phyloP scores from a whole-genome alignment of 2,329 filamentous ascomycete species.

The Metarhizium robertsii region DNA sequence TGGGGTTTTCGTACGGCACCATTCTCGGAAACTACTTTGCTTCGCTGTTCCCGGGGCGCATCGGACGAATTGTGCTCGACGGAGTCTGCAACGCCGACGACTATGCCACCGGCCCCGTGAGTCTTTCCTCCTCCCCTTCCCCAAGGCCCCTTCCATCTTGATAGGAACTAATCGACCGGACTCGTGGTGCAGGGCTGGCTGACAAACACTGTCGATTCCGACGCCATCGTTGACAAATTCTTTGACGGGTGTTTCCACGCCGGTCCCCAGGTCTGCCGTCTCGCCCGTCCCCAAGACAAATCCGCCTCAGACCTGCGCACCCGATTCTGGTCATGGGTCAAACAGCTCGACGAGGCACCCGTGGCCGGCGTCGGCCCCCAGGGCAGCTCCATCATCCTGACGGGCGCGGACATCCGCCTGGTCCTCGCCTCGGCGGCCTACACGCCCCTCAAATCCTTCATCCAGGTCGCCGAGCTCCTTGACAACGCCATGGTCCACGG shows the following conservation, averaged over 20 bases:
- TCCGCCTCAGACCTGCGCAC: conserved; percentile 16
- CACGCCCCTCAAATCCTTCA: conserved; percentile 13
- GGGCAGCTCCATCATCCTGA: conserved; percentile 18
- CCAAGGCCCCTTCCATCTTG: neutral
- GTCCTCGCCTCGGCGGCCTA: conserved; percentile 22
- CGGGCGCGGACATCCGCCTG: conserved; percentile 19
- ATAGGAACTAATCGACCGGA: neutral
- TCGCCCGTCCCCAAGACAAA: conserved; percentile 16
- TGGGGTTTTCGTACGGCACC: conserved; percentile 38
- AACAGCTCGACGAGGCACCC: conserved; percentile 13
- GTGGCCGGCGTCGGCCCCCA: conserved; percentile 7
- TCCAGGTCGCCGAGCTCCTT: conserved; percentile 6
- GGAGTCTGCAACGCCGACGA: conserved; percentile 27
- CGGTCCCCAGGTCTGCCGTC: conserved; percentile 17
- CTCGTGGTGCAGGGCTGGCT: conserved; percentile 19
- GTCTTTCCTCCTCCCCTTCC: conserved; percentile 5
- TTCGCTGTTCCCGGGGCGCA: conserved; percentile 23
- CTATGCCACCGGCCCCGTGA: conserved; percentile 21
- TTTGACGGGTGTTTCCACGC: conserved; percentile 25
- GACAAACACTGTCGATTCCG: conserved; percentile 26
- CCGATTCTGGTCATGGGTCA: conserved; percentile 17
- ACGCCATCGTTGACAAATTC: conserved; percentile 23
- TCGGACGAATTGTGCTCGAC: conserved; percentile 33
- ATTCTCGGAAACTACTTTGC: conserved; percentile 25
- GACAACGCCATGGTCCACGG: conserved; percentile 13